A percentile compares a stretch with the other conserved stretches of the same genome.
phyloP scores from a whole-genome alignment of 805 yeast species.

The Wickerhamiella occidentalis region DNA sequence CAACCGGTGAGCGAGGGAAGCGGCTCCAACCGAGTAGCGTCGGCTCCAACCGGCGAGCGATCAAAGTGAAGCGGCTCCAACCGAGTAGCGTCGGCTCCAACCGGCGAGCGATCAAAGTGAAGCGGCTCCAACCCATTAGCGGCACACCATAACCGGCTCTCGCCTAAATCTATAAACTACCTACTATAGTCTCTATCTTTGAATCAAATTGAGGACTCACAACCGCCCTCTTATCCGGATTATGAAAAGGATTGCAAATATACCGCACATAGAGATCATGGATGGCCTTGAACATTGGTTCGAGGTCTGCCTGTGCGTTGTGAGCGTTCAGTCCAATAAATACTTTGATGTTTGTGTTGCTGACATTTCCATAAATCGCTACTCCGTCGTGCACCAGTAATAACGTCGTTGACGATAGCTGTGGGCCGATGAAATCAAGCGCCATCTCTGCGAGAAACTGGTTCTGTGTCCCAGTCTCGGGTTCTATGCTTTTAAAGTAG shows the following conservation, averaged over 20 bases:
- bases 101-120: too few species aligned
- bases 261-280: constrained; percentile 25
- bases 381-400: constrained; percentile 28
- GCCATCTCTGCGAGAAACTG: constrained; percentile 30
- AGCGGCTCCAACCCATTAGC: too few species aligned
- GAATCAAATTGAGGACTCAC: constrained; percentile 23
- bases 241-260: constrained; percentile 27
- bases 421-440: constrained; percentile 26
- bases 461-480: constrained; percentile 17
- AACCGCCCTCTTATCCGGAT: constrained; percentile 16
- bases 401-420: constrained; percentile 15
- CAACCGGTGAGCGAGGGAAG: not conserved
- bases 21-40: too few species aligned
- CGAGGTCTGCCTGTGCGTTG: constrained; percentile 13
- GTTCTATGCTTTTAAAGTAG: constrained; percentile 12
- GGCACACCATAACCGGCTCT: too few species aligned
- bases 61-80: too few species aligned
- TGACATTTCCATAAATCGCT: constrained; percentile 28
- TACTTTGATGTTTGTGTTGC: constrained; percentile 27
- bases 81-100: too few species aligned
- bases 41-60: too few species aligned
- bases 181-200: not conserved
- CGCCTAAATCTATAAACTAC: too few species aligned
- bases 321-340: constrained; percentile 26
- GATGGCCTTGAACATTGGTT: constrained; percentile 17